phyloP scores from a whole-genome alignment of 2,329 filamentous ascomycete genomes.

The Onygenales sp. region DNA sequence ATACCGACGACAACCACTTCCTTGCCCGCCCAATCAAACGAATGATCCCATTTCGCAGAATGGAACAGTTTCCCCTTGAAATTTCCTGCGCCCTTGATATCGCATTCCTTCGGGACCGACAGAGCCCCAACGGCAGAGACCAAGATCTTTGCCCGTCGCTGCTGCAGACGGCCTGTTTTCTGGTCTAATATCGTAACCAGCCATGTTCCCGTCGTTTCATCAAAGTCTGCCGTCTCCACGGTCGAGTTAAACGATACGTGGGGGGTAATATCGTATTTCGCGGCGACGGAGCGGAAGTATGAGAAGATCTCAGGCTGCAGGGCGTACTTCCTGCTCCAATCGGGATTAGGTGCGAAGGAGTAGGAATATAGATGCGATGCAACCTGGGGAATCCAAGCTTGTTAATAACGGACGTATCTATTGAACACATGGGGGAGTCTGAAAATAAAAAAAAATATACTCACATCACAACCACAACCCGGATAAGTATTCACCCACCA shows the following conservation, averaged over 20 bases:
- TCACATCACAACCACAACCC: slow-evolving; percentile 29
- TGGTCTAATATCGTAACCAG: slow-evolving; percentile 18
- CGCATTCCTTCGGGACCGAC: slow-evolving; percentile 18
- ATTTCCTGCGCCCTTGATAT: slow-evolving; percentile 20
- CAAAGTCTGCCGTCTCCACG: slow-evolving; percentile 13
- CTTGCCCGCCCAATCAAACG: slow-evolving; percentile 28
- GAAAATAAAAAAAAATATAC: slow-evolving; percentile 2
- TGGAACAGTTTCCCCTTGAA: slow-evolving; percentile 31
- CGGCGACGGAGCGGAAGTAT: slow-evolving; percentile 15
- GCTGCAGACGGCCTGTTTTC: slow-evolving; percentile 11
- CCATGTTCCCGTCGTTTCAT: slow-evolving; percentile 17
- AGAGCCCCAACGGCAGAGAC: slow-evolving; percentile 23
- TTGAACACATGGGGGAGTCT: neutral
- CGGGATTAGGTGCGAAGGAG: slow-evolving; percentile 32
- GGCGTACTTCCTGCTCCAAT: slow-evolving; percentile 29
- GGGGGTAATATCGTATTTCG: slow-evolving; percentile 13
- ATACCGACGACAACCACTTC: slow-evolving; percentile 30
- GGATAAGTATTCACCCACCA: slow-evolving; percentile 28
- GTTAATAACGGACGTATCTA: neutral
- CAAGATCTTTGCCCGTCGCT: slow-evolving; percentile 17
- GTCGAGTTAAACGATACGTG: slow-evolving; percentile 16
- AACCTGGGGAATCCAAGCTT: slow-evolving; percentile 14
- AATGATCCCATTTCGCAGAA: slow-evolving; percentile 33
- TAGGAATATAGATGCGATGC: slow-evolving; percentile 34
- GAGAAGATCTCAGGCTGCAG: slow-evolving; percentile 28